Percentiles rank a stretch among this genome's conserved stretches.
These are phyloP conservation scores for Trapa incisa DNA, from an alignment of 345 rosid genomes.

Conservation along the genomic window DNA sequence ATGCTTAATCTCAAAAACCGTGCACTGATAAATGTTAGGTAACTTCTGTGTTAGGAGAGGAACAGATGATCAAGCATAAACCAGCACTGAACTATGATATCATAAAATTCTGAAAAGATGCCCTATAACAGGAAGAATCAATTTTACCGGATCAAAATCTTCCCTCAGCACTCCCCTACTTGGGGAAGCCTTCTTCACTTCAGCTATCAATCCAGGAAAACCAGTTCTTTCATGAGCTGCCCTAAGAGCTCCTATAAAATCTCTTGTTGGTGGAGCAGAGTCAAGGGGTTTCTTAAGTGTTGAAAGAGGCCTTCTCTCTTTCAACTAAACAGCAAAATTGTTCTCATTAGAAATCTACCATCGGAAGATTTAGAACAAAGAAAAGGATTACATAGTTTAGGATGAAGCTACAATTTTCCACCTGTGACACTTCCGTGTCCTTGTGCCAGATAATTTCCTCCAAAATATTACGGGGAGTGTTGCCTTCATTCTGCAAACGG, in stretches of 20 bases:
- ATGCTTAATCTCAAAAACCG: background rate
- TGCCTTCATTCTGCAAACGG: conserved; percentile 66
- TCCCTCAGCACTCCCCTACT: conserved; percentile 82
- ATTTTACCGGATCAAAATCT: conserved; percentile 69
- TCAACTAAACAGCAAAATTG: conserved; percentile 31
- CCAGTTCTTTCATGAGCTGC: conserved; percentile 58
- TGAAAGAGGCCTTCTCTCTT: conserved; percentile 49
- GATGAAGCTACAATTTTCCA: conserved; percentile 4
- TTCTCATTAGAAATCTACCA: conserved; percentile 1
- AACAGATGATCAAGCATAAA: background rate
- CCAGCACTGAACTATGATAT: background rate
- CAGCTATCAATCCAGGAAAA: conserved; percentile 84
- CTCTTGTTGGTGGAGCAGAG: conserved; percentile 55
- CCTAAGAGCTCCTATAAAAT: conserved; percentile 72
- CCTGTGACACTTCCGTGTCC: conserved; percentile 59
- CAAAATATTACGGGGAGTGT: conserved; percentile 70
- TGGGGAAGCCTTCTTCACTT: conserved; percentile 97
- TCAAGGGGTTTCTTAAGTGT: conserved; percentile 41
- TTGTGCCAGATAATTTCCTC: conserved; percentile 92
- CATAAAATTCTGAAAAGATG: background rate
- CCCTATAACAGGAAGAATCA: background rate
- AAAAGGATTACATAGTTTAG: background rate
- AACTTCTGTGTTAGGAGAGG: too few relatives aligned
- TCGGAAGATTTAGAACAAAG: background rate
- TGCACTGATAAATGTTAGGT: too few relatives aligned